A percentile compares a stretch with the other conserved stretches of the same genome.
These are phyloP conservation scores for Helianthus tuberosus DNA, from an alignment of 129 eudicot genomes.

Conservation along the genomic window DNA sequence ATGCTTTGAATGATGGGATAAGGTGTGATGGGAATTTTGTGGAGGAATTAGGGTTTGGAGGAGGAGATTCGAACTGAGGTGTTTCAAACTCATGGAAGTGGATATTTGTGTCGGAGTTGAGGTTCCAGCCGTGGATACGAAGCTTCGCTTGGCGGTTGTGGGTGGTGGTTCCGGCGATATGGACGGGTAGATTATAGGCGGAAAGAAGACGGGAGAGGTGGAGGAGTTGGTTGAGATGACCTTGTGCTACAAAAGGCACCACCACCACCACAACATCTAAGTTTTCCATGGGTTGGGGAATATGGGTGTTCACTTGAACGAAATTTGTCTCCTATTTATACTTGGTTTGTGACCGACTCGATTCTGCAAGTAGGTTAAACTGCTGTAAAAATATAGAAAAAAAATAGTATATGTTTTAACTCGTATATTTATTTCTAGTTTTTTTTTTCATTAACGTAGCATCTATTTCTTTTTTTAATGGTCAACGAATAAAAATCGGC, in stretches of 20 bases:
- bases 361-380: too few species aligned
- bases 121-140: conserved; percentile 44
- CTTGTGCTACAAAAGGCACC: conserved; percentile 43
- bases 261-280: conserved; percentile 12
- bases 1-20: conserved; percentile 37
- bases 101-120: conserved; percentile 14
- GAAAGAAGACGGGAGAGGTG: conserved; percentile 61
- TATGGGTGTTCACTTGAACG: too few species aligned
- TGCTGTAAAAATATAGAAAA: too few species aligned
- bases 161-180: conserved; percentile 51
- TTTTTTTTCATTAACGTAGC: too few species aligned
- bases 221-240: conserved; percentile 46
- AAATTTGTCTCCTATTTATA: too few species aligned
- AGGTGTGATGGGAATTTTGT: conserved; percentile 50
- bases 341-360: too few species aligned
- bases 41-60: conserved; percentile 42
- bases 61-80: conserved; percentile 40
- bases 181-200: conserved; percentile 55
- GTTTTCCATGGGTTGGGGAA: conserved; percentile 3
- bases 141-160: conserved; percentile 58
- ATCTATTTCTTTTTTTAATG: too few species aligned
- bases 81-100: conserved; percentile 47
- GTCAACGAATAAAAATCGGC: too few species aligned
- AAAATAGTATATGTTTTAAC: too few species aligned
- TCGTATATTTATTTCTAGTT: too few species aligned